Evolutionary conservation across 108 stramenopile species (phyloP), one percentile per base, ranked within the genome.

Genomic region (Fragilaria crotonensis): DNA sequence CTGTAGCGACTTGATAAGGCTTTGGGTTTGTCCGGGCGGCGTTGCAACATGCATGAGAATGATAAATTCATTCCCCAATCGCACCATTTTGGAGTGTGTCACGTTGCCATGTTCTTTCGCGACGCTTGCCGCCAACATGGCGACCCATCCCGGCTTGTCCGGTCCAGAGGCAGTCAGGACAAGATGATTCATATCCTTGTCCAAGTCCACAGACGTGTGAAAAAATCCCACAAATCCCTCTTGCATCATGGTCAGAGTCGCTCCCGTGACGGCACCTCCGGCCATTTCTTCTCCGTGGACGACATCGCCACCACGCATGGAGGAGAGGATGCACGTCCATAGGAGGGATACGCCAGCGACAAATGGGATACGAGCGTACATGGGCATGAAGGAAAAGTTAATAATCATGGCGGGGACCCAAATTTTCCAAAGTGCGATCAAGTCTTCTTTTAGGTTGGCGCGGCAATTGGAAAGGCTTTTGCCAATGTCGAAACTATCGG

Each of bases 301-400:
- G 5, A 84, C 79, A 66, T 88, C 90, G 3, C 90, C 90, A 20
- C 90, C 90, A 57, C 93, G 49, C 93, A 94, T 94, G 41, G 87
- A 71, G 21, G 84, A 85, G 32, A 94, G 63, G 25, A 94, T 82
- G 51, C 73, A 73, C 4, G 89, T 94, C 93, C 93, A 94, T 5
- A 90, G 32, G 28, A 90, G 48, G 2, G 86, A 88, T 2, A 84
- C 84, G n/a, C 68, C 77, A 0, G 93, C 93, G 14, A 83, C 85
- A 66, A 72, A 85, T 22, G 89, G 89, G 64, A 94, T 85, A 36
- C 93, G 77, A 14, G 70, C 62, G 70, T 85, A 86, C 89, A 94
- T 90, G 23, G 93, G 93, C 85, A 87, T 87, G 62, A 94, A 94
- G n/a, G 85, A 78, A 83, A 94, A 94, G 57, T 94, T 94, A 27